These are phyloP conservation scores for Orbilia brochopaga DNA, from an alignment of 2,329 filamentous ascomycete species.

Conservation along the genomic window DNA sequence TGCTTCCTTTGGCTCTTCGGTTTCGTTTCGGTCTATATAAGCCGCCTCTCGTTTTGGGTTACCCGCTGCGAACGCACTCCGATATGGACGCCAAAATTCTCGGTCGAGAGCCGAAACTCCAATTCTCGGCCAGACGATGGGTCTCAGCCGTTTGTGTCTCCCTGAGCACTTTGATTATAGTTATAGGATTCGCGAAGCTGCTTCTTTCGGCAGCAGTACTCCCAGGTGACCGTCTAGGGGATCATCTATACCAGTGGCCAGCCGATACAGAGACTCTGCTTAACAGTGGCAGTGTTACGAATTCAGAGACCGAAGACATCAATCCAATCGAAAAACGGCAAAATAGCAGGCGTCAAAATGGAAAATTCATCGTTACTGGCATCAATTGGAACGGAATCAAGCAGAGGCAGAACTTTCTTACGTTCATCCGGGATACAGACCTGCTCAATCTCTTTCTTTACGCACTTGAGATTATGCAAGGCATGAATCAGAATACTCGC, in stretches of 20 bases:
- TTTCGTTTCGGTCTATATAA: neutral
- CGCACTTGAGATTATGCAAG: conserved; percentile 40
- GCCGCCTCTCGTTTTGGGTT: neutral
- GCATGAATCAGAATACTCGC: conserved; percentile 21
- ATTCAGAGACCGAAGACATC: conserved; percentile 2
- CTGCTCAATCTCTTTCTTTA: conserved; percentile 44
- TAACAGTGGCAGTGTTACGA: neutral
- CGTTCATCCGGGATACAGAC: conserved; percentile 26
- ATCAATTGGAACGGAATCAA: conserved; percentile 39
- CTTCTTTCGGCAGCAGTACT: conserved; percentile 10
- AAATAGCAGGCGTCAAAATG: conserved; percentile 22
- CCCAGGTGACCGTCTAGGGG: conserved; percentile 11
- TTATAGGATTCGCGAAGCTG: conserved; percentile 18
- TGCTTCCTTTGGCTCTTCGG: neutral
- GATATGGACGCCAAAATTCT: conserved; percentile 28
- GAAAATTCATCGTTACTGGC: conserved; percentile 23
- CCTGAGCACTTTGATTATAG: conserved; percentile 16
- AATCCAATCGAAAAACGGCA: conserved; percentile 26
- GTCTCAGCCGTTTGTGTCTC: conserved; percentile 10
- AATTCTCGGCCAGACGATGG: conserved; percentile 27
- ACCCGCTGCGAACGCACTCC: neutral
- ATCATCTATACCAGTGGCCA: conserved; percentile 7
- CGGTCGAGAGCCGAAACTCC: conserved; percentile 6
- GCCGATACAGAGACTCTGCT: conserved; percentile 4
- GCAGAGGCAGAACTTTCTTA: conserved; percentile 28